phyloP scores from a whole-genome alignment of 1,284 basidiomycete genomes.

The Uromyces viciae-fabae region DNA sequence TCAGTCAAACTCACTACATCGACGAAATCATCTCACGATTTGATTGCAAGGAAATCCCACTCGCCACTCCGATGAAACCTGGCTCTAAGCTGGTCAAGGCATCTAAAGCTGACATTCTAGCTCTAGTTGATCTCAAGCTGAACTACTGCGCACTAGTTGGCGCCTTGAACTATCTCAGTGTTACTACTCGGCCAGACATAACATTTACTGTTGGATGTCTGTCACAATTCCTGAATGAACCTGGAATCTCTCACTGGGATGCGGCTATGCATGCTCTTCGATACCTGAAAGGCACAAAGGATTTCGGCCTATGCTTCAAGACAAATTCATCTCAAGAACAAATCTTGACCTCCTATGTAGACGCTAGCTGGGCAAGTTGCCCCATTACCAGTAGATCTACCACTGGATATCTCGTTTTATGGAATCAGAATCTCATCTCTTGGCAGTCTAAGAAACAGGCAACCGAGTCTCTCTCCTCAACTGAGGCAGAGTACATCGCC shows the following conservation, averaged over 20 bases:
- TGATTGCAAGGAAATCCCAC: not conserved
- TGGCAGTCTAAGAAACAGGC: constrained; percentile 58
- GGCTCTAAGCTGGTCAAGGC: not conserved
- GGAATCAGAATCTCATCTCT: constrained; percentile 53
- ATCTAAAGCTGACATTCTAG: not conserved
- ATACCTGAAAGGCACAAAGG: not conserved
- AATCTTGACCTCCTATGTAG: not conserved
- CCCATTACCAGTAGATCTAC: constrained; percentile 53
- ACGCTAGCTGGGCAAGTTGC: constrained; percentile 56
- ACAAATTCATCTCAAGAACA: not conserved
- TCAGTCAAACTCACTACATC: not conserved
- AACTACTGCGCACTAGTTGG: too few relatives aligned
- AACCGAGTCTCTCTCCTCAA: constrained; percentile 55
- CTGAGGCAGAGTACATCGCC: constrained; percentile 59
- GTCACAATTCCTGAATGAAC: constrained; percentile 4
- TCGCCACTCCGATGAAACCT: not conserved
- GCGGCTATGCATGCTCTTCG: not conserved
- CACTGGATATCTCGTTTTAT: constrained; percentile 56
- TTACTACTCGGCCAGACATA: not conserved
- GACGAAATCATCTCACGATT: not conserved
- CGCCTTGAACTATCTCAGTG: not conserved
- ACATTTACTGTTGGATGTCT: not conserved
- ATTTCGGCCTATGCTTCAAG: not conserved
- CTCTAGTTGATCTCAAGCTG: too few relatives aligned
- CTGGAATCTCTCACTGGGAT: not conserved